These are phyloP conservation scores for Antrodiella citrinella DNA, from an alignment of 768 basidiomycete genomes.

Conservation along the genomic window DNA sequence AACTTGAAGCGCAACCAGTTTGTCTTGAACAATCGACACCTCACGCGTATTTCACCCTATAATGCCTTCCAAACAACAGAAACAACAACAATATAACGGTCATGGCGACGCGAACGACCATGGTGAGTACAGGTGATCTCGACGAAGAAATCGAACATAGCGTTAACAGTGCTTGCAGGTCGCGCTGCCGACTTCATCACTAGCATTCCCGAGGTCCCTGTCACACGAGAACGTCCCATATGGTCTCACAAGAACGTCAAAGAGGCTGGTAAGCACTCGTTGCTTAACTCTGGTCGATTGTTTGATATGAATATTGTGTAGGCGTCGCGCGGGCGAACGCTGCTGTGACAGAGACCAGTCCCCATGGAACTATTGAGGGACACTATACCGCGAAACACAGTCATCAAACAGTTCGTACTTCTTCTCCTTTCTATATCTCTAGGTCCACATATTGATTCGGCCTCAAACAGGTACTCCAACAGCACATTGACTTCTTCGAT, in stretches of 20 bases:
- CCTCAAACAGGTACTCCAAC: conserved; percentile 22
- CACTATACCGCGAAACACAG: conserved; percentile 12
- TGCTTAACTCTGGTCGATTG: not conserved
- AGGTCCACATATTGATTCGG: not conserved
- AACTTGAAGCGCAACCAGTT: no score
- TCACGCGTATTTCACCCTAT: no score
- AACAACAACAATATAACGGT: no score
- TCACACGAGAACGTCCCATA: conserved; percentile 1
- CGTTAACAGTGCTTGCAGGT: no score
- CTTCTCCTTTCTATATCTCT: not conserved
- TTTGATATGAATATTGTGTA: not conserved
- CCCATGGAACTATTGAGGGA: conserved; percentile 12
- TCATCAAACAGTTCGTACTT: conserved; percentile 22
- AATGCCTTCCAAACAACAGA: no score
- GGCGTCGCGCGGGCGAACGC: conserved; percentile 18
- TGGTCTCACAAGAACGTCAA: conserved; percentile 5
- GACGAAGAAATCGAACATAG: no score
- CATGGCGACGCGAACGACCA: no score
- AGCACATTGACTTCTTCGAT: conserved; percentile 35
- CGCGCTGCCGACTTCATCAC: no score
- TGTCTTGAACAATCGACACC: no score
- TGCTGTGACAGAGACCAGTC: conserved; percentile 8
- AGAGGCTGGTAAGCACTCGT: conserved; percentile 1
- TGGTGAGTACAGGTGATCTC: no score
- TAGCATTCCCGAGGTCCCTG: not conserved